These are phyloP conservation scores for Dioscorea dumetorum DNA, from an alignment of 106 monocot species.

Conservation along the genomic window DNA sequence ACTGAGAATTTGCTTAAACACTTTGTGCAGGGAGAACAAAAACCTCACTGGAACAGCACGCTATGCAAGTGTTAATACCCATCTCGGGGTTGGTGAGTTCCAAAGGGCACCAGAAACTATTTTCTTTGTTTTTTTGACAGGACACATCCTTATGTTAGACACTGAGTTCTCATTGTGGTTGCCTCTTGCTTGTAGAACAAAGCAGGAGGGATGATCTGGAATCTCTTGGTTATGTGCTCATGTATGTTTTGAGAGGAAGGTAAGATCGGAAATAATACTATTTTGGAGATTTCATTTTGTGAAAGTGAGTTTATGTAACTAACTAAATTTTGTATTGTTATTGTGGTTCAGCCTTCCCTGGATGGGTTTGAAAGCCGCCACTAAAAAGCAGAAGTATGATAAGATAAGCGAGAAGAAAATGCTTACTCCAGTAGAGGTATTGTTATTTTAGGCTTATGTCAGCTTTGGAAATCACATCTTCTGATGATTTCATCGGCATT, in stretches of 20 bases:
- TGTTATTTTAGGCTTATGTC: background rate
- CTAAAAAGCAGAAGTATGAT: slow-evolving; percentile 87
- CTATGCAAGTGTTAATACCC: slow-evolving; percentile 78
- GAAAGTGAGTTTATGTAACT: background rate
- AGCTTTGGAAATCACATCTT: background rate
- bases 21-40: slow-evolving; percentile 33
- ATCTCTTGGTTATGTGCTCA: slow-evolving; percentile 87
- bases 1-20: no score
- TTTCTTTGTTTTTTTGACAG: no score
- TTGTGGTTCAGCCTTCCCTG: slow-evolving; percentile 64
- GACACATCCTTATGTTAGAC: no score
- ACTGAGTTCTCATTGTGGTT: background rate
- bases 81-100: slow-evolving; percentile 60
- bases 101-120: background rate
- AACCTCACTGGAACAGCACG: slow-evolving; percentile 60
- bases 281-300: background rate
- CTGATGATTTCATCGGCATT: no score
- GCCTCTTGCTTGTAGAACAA: slow-evolving; percentile 43
- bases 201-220: slow-evolving; percentile 94
- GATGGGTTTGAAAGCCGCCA: slow-evolving; percentile 86
- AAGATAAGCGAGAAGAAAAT: slow-evolving; percentile 90
- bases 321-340: slow-evolving; percentile 1
- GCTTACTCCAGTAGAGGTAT: slow-evolving; percentile 76
- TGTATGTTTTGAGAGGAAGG: slow-evolving; percentile 93
- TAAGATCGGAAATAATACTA: slow-evolving; percentile 12